phyloP scores from a whole-genome alignment of 192 early-diverging fungal genomes.

The Coemansia guatemalensis region DNA sequence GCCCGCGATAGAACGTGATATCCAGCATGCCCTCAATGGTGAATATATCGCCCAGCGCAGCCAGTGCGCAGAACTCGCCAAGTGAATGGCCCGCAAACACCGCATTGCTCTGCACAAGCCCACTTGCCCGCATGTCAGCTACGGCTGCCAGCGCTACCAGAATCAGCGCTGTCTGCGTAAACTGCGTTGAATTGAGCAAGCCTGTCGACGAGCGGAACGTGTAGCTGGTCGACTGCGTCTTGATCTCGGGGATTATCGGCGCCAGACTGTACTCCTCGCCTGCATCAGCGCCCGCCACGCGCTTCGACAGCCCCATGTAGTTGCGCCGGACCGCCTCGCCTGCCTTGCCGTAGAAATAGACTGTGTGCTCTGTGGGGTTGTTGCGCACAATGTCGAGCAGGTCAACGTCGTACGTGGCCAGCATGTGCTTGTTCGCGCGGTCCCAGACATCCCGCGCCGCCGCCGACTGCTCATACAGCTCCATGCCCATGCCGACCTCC shows the following conservation, averaged over 20 bases:
- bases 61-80: constrained; percentile 10
- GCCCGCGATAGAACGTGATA: constrained; percentile 19
- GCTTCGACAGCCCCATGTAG: constrained; percentile 73
- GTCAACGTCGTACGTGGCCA: constrained; percentile 82
- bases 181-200: constrained; percentile 12
- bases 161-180: constrained; percentile 67
- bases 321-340: constrained; percentile 77
- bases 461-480: constrained; percentile 75
- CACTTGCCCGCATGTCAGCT: constrained; percentile 56
- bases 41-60: constrained; percentile 1
- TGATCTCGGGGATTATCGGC: background rate
- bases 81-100: constrained; percentile 88
- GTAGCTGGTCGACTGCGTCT: background rate
- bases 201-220: constrained; percentile 8
- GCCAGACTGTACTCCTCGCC: background rate
- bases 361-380: constrained; percentile 65
- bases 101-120: constrained; percentile 71
- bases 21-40: constrained; percentile 6
- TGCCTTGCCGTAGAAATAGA: constrained; percentile 76
- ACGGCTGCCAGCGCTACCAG: constrained; percentile 29
- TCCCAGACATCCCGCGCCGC: constrained; percentile 88
- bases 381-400: constrained; percentile 85
- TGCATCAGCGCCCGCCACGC: background rate
- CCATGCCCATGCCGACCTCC: constrained; percentile 95
- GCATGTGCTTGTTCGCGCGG: constrained; percentile 81